phyloP scores from a whole-genome alignment of 73 alveolate species.

The Blepharisma stoltei region DNA sequence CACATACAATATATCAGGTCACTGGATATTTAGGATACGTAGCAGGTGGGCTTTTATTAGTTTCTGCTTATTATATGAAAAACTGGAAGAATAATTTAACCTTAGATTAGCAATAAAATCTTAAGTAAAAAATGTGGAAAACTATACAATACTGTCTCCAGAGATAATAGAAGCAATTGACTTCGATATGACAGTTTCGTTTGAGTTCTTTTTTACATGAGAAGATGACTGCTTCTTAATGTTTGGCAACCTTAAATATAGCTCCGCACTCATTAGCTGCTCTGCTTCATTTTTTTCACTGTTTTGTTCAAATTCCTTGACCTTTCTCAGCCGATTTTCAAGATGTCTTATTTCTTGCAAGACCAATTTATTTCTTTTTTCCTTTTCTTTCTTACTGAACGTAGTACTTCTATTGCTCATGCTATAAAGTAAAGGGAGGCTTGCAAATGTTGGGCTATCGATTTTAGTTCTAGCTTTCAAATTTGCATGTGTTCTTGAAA shows the following conservation, averaged over 20 bases:
- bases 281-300: not conserved
- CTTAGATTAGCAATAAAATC: not conserved
- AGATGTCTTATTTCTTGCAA: no score
- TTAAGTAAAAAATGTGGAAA: not conserved
- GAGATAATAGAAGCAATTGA: no score
- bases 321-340: no score
- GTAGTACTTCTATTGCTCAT: no score
- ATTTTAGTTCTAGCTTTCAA: not conserved
- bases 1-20: slow-evolving; percentile 3
- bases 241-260: not conserved
- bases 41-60: not conserved
- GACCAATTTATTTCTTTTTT: no score
- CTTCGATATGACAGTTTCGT: not conserved
- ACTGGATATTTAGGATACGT: slow-evolving; percentile 2
- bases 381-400: no score
- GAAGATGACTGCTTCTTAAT: not conserved
- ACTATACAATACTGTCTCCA: no score
- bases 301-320: not conserved
- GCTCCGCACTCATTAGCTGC: not conserved
- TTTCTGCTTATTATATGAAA: not conserved
- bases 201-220: not conserved
- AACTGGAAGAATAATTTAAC: not conserved
- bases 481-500: not conserved
- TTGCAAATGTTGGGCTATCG: not conserved
- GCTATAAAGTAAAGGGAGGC: no score